Base-by-base conservation (phyloP, 2,329 filamentous ascomycete species). In the Clonostachys sp. region DNA sequence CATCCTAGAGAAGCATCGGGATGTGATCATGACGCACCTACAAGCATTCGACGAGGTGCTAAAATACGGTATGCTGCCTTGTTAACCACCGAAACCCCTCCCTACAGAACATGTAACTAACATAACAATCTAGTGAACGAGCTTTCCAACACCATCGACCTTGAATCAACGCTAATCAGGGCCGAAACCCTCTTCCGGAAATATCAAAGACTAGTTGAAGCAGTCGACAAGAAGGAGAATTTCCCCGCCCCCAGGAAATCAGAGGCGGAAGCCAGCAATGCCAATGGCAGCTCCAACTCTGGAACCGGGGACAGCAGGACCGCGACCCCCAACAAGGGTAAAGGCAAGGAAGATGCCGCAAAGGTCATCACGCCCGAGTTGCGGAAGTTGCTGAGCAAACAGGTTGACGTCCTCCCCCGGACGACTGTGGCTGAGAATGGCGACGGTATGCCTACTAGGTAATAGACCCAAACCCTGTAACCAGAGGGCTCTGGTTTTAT, bases 21-120 rank as follows among this genome's bases (percentile, higher is more conserved):
- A 92, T 60, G 87, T 97, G 12, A 97, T 99, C 52, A 95, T 99
- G 86, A 83, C 87, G 47, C 94, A 99, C 66, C 72, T 99, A 24
- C 81, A 90, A 61, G 89, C 92, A 57, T 99, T 99, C 68, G 94
- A 99, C 54, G 95, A 99, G 66, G 90, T 99, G 34, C 72, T 99
- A 30, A 99, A 99, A 74, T 99, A 97, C 61, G 78, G 89, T 92
- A 79, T 13, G 33, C 30, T 5, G n/a, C 13, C 35, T 16, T 8
- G 17, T 12, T 34, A 20, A 18, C 18, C 44, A 36, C 4, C 5
- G 20, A 8, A 18, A 20, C 5, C 20, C n/a, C 10, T 34, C 5
- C 12, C 34, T 43, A 20, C 20, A 16, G 16, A 18, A 24, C 10
- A 20, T 35, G 42, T 36, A 5, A 34, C 57, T 62, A 47, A 63